These are phyloP conservation scores for Inga oerstediana DNA, from an alignment of 306 rosid species.

Conservation along the genomic window DNA sequence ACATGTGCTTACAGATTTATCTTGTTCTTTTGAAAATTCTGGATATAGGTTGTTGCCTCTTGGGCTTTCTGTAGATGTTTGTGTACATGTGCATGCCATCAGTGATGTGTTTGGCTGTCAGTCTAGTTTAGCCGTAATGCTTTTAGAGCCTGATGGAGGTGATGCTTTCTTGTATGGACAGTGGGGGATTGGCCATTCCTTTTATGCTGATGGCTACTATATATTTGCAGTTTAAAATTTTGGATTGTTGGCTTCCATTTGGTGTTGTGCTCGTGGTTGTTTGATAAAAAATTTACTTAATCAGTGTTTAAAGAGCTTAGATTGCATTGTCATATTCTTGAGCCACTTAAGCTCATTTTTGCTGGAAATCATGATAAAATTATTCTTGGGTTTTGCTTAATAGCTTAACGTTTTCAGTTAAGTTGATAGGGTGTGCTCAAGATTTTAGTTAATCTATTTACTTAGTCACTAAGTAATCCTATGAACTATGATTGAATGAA, in stretches of 20 bases:
- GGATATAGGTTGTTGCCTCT: not conserved
- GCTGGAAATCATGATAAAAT: not conserved
- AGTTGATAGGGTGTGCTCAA: not conserved
- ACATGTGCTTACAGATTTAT: not conserved
- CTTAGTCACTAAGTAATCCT: not conserved
- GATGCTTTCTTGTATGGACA: not conserved
- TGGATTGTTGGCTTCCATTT: not conserved
- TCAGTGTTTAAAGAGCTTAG: not conserved
- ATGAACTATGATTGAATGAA: not conserved
- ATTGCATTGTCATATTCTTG: not conserved
- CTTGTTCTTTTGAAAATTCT: slow-evolving; percentile 7
- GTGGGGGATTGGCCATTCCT: not conserved
- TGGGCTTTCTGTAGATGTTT: not conserved
- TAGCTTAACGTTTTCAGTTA: not conserved
- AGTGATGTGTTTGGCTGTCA: not conserved
- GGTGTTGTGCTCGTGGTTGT: not conserved
- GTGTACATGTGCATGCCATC: not conserved
- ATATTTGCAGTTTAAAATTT: not conserved
- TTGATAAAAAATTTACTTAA: not conserved
- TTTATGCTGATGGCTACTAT: not conserved
- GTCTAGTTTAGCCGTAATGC: not conserved
- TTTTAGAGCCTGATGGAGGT: not conserved
- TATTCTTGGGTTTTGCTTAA: not conserved
- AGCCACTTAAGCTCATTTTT: not conserved
- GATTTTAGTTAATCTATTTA: not conserved